Evolutionary conservation across 331 rosid genomes (phyloP).

Genomic region (Arachis monticola): DNA sequence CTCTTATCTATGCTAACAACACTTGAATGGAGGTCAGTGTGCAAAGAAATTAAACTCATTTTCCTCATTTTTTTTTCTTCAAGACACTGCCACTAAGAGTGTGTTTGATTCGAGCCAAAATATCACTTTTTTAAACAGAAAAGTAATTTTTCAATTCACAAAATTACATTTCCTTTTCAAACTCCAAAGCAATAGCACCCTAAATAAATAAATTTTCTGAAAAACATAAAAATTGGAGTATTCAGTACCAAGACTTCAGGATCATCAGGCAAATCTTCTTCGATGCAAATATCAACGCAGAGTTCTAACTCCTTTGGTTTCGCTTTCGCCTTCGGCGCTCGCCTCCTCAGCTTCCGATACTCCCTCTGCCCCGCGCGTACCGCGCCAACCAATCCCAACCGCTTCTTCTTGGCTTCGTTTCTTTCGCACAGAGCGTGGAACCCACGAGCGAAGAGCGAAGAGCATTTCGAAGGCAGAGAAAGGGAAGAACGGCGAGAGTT

Average conservation of each 20-base stretch:
- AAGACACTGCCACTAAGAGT: too few species aligned
- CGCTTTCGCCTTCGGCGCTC: slow-evolving; percentile 50
- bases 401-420: slow-evolving; percentile 34
- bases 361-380: slow-evolving; percentile 54
- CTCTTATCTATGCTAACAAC: too few species aligned
- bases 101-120: too few species aligned
- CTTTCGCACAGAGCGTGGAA: slow-evolving; percentile 41
- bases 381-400: slow-evolving; percentile 23
- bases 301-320: slow-evolving; percentile 66
- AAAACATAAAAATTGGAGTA: slow-evolving; percentile 9
- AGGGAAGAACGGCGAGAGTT: background rate
- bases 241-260: slow-evolving; percentile 60
- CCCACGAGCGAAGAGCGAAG: slow-evolving; percentile 44
- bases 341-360: slow-evolving; percentile 65
- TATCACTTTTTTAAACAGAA: too few species aligned
- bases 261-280: slow-evolving; percentile 75
- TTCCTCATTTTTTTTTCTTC: too few species aligned
- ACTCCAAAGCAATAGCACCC: too few species aligned
- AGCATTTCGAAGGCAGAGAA: slow-evolving; percentile 19
- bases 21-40: too few species aligned
- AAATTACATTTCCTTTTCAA: too few species aligned
- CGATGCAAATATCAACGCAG: slow-evolving; percentile 61
- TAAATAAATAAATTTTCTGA: background rate
- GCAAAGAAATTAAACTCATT: too few species aligned
- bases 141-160: too few species aligned